Evolutionary conservation across 495 filamentous ascomycete species (phyloP).

Genomic region (Neurospora sp.): DNA sequence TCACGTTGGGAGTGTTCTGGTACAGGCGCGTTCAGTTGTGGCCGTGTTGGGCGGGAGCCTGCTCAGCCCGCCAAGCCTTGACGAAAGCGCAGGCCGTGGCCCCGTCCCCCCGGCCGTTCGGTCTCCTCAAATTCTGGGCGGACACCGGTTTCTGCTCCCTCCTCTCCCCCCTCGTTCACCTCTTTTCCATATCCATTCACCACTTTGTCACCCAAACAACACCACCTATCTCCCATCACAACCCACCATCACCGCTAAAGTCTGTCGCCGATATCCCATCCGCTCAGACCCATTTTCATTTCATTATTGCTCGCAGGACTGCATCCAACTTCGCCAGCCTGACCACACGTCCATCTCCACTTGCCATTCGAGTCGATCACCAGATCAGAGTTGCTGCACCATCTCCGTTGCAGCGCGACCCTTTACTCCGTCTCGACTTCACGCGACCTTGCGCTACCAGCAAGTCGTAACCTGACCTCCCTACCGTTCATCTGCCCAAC

Average conservation of each 20-base stretch:
- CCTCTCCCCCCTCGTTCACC: not conserved
- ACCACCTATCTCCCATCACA: slow-evolving; percentile 6
- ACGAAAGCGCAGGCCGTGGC: not conserved
- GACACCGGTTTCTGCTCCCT: not conserved
- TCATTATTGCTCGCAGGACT: slow-evolving; percentile 21
- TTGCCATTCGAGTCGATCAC: slow-evolving; percentile 4
- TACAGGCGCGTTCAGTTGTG: not conserved
- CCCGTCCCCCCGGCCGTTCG: not conserved
- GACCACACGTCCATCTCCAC: not conserved
- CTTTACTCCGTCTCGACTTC: slow-evolving; percentile 6
- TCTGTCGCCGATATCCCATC: slow-evolving; percentile 6
- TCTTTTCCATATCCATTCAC: not conserved
- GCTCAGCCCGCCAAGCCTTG: not conserved
- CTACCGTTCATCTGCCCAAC: slow-evolving; percentile 3
- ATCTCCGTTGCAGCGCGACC: not conserved
- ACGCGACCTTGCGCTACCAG: slow-evolving; percentile 8
- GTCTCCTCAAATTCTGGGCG: not conserved
- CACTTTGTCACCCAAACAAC: not conserved
- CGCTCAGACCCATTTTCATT: slow-evolving; percentile 6
- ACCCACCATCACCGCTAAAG: slow-evolving; percentile 12
- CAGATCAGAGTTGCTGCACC: slow-evolving; percentile 3
- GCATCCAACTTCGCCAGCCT: slow-evolving; percentile 37
- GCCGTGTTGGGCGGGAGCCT: not conserved
- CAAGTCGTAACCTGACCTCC: slow-evolving; percentile 3
- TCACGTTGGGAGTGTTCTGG: not conserved